These are phyloP conservation scores for Pseudozyma tsukubaensis DNA, from an alignment of 1,284 basidiomycete species.

Conservation along the genomic window DNA sequence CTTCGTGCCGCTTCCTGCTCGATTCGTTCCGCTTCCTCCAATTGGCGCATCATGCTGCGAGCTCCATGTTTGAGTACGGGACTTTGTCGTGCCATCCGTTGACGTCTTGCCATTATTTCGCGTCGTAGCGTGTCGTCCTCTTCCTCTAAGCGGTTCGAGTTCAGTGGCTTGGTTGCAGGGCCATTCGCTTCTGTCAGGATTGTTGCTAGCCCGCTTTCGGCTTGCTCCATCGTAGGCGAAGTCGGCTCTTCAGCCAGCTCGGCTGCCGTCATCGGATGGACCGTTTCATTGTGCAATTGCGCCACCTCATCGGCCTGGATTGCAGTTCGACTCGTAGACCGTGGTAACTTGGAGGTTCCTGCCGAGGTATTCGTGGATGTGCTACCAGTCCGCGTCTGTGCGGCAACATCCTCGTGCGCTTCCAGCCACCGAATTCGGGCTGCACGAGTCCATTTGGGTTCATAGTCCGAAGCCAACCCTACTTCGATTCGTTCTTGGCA, in stretches of 20 bases:
- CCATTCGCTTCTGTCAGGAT: neutral
- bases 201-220: neutral
- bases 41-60: conserved; percentile 47
- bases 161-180: neutral
- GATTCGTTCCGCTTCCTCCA: conserved; percentile 43
- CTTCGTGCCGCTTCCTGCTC: conserved; percentile 28
- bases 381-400: neutral
- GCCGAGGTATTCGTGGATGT: neutral
- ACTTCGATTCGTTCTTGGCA: conserved; percentile 42
- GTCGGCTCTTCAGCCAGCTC: conserved; percentile 34
- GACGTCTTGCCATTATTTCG: conserved; percentile 33
- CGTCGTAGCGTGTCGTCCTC: conserved; percentile 34
- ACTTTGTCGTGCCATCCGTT: conserved; percentile 28
- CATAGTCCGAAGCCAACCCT: conserved; percentile 31
- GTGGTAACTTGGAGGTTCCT: neutral
- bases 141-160: conserved; percentile 25
- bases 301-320: conserved; percentile 49
- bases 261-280: conserved; percentile 27
- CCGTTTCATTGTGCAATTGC: conserved; percentile 35
- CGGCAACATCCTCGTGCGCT: conserved; percentile 24
- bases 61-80: conserved; percentile 35
- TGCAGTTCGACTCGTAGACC: conserved; percentile 26
- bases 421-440: conserved; percentile 40
- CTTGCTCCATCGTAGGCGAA: conserved; percentile 15
- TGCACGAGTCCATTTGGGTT: conserved; percentile 38